A percentile compares a stretch with the other conserved stretches of the same genome.
These are phyloP conservation scores for Friedmanniomyces simplex DNA, from an alignment of 495 filamentous ascomycete species.

Conservation along the genomic window DNA sequence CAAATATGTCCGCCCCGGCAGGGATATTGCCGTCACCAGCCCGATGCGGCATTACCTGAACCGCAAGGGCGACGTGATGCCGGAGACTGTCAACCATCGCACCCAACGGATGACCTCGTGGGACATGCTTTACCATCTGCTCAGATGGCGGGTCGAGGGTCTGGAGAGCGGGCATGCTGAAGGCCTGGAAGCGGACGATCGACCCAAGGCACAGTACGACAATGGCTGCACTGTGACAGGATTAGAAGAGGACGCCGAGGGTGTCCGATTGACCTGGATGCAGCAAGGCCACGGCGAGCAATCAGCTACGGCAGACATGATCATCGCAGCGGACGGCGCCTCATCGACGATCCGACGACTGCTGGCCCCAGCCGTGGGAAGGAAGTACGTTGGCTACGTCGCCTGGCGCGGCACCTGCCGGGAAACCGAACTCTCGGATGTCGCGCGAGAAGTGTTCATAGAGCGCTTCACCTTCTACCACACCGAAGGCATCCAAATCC, in stretches of 20 bases:
- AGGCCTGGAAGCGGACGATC: conserved; percentile 28
- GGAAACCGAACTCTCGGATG: conserved; percentile 33
- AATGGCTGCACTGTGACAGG: conserved; percentile 40
- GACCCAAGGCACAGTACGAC: conserved; percentile 36
- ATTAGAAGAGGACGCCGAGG: conserved; percentile 30
- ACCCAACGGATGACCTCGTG: conserved; percentile 43
- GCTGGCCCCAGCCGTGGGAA: conserved; percentile 35
- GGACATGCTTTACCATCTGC: conserved; percentile 44
- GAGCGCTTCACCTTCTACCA: conserved; percentile 39
- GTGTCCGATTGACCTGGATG: conserved; percentile 9
- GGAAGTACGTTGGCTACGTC: conserved; percentile 47
- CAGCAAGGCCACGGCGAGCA: conserved; percentile 27
- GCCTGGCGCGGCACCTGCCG: conserved; percentile 43
- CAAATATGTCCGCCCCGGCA: conserved; percentile 24
- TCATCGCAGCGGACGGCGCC: conserved; percentile 48
- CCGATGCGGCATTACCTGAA: conserved; percentile 36
- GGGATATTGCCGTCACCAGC: conserved; percentile 30
- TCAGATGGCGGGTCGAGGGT: conserved; percentile 47
- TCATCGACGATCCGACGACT: conserved; percentile 42
- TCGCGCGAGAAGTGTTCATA: conserved; percentile 22
- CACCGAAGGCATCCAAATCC: conserved; percentile 33
- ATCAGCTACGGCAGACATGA: conserved; percentile 36
- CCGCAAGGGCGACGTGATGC: conserved; percentile 33
- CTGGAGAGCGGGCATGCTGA: conserved; percentile 38
- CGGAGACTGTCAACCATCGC: conserved; percentile 27